Evolutionary conservation across 164 flowering plant genomes (phyloP), one percentile per base, ranked within the genome.

Genomic region (Cinnamomum chago): DNA sequence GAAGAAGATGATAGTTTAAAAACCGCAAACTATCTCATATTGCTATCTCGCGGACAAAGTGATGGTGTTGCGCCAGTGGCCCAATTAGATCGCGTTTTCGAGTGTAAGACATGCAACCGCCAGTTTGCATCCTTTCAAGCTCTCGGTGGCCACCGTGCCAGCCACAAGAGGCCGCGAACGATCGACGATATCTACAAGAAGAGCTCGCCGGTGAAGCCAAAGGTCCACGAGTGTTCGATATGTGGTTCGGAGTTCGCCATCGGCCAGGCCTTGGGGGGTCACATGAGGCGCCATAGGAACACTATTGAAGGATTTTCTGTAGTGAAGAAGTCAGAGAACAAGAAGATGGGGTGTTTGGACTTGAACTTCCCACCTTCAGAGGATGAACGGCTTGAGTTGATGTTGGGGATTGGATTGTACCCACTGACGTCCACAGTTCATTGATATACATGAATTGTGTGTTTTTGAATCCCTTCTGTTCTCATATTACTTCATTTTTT

Each of bases 101-200:
- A 86, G 86, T 94, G 98, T 87, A 94, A 92, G 81, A 94, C 97
- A 0, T 94, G 98, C 51, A 88, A 83, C 78, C 78, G 91, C 20
- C 86, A 86, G 70, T 94, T 94, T 76, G 81, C 89, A 3, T 94
- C 98, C 28, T 94, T 94, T 62, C 98, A 94, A 67, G 98, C 98
- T 0, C 84, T 92, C 0, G 97, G 97, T 0, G 97, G 97, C 13
- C 97, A 93, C 80, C 73, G 98, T 4, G 96, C 98, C 3, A 91
- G 97, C 67, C 98, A 94, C 83, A 94, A 92, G 87, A 89, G 86
- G 81, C 92, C 91, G 1, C 79, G 88, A 73, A 20, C 79, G 1
- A 50, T 60, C 65, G 85, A 35, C 1, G 80, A 66, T 3, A 77
- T 22, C 0, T 58, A n/a, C 25, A 70, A 15, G 69, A n/a, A 66